phyloP scores from a whole-genome alignment of 2,329 filamentous ascomycete genomes.

The Lecanosticta acicola region DNA sequence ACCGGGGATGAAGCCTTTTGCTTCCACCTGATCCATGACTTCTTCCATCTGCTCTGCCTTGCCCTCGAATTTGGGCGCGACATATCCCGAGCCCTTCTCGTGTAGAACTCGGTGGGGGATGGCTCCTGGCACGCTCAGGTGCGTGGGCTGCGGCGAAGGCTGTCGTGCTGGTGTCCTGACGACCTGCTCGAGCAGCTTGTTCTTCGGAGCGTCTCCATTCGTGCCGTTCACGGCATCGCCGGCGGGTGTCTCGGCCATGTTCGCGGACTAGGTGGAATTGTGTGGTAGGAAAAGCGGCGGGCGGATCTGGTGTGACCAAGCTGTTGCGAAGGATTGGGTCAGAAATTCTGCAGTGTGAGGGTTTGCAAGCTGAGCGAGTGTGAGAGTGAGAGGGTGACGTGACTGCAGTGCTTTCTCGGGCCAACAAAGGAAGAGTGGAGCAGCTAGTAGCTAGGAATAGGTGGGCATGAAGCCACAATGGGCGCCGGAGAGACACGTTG shows the following conservation, averaged over 20 bases:
- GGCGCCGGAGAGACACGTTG: too few relatives aligned
- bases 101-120: slow-evolving; percentile 58
- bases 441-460: too few relatives aligned
- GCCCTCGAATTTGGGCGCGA: slow-evolving; percentile 88
- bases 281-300: background rate
- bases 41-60: slow-evolving; percentile 85
- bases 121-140: slow-evolving; percentile 64
- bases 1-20: slow-evolving; percentile 79
- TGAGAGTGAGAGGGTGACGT: too few relatives aligned
- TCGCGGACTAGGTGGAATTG: slow-evolving; percentile 1
- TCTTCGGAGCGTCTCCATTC: slow-evolving; percentile 30
- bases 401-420: too few relatives aligned
- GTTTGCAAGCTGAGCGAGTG: too few relatives aligned
- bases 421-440: background rate
- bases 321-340: slow-evolving; percentile 1
- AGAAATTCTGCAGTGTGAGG: background rate
- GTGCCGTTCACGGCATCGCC: slow-evolving; percentile 8
- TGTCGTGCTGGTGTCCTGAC: slow-evolving; percentile 54
- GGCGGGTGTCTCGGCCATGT: slow-evolving; percentile 13
- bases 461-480: too few relatives aligned
- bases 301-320: slow-evolving; percentile 2
- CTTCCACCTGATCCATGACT: slow-evolving; percentile 75
- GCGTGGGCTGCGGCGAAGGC: slow-evolving; percentile 82
- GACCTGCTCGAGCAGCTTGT: slow-evolving; percentile 55
- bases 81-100: slow-evolving; percentile 87